Percentiles rank a stretch among this genome's conserved stretches.
Evolutionary conservation across 257 asterid species (phyloP).

Genomic region (Dorcoceras hygrometricum): DNA sequence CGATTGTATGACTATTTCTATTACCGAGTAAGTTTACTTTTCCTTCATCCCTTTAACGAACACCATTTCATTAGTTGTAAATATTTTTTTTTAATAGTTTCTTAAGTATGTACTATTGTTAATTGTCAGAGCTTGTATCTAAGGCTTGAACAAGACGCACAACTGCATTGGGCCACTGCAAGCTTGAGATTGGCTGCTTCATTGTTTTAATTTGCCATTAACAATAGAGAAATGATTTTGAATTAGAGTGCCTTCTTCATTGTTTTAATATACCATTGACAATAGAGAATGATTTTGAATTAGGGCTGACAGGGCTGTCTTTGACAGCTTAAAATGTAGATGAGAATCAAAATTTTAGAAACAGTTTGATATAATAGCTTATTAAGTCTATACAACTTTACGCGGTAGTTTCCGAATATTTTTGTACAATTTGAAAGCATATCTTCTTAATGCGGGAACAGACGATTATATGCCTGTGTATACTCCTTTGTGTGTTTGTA

Average conservation of each 20-base stretch:
- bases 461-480: background rate
- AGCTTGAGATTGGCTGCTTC: conserved; percentile 11
- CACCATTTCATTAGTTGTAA: background rate
- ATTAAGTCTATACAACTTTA: background rate
- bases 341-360: background rate
- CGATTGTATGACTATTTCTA: conserved; percentile 94
- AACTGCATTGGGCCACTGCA: background rate
- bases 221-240: background rate
- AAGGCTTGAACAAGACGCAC: background rate
- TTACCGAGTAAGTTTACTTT: conserved; percentile 71
- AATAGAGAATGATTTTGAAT: background rate
- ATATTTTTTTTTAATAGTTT: background rate
- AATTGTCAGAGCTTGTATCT: conserved; percentile 1
- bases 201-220: conserved; percentile 5
- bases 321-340: background rate
- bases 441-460: background rate
- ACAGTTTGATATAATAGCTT: background rate
- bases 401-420: background rate
- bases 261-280: no score
- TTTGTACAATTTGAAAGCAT: background rate
- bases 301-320: conserved; percentile 5
- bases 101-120: background rate
- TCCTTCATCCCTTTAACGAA: conserved; percentile 2
- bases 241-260: background rate
- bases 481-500: conserved; percentile 9